A percentile compares a stretch with the other conserved stretches of the same genome.
Conservation (phyloP, 2,329 filamentous ascomycete species). For the Ilyonectria sp. region DNA sequence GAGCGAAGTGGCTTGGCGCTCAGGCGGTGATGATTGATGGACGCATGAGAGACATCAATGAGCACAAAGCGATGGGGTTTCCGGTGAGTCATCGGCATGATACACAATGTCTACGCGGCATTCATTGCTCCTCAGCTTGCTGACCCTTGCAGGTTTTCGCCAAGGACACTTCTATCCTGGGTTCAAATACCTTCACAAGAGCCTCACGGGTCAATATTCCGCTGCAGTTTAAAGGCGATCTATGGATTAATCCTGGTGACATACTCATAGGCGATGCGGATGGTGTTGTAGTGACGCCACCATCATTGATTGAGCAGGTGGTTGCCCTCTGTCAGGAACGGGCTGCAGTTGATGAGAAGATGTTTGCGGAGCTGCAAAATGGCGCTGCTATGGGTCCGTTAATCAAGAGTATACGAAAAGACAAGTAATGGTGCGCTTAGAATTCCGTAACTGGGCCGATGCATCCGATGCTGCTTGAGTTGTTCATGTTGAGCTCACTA, state of each 20-base stretch:
- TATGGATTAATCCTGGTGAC: slow-evolving; percentile 51
- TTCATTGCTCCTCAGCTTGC: neutral
- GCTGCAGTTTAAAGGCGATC: slow-evolving; percentile 44
- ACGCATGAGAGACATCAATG: slow-evolving; percentile 48
- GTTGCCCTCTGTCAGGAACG: slow-evolving; percentile 48
- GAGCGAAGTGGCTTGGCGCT: slow-evolving; percentile 47
- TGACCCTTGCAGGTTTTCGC: slow-evolving; percentile 46
- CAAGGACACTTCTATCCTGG: slow-evolving; percentile 45
- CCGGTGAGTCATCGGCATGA: slow-evolving; percentile 7
- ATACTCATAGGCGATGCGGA: slow-evolving; percentile 48
- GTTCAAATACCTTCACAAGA: slow-evolving; percentile 50
- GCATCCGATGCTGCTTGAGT: neutral
- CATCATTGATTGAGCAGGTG: slow-evolving; percentile 41
- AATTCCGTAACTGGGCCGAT: neutral
- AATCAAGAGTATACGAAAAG: slow-evolving; percentile 27
- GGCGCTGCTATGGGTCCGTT: slow-evolving; percentile 28
- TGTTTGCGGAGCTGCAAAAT: slow-evolving; percentile 31
- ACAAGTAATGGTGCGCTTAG: slow-evolving; percentile 19
- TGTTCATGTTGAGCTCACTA: neutral
- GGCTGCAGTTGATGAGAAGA: slow-evolving; percentile 49
- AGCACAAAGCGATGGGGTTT: slow-evolving; percentile 45
- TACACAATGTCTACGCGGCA: neutral
- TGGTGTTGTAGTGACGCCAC: slow-evolving; percentile 49
- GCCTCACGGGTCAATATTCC: slow-evolving; percentile 49
- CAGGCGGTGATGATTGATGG: slow-evolving; percentile 49